A percentile compares a stretch with the other conserved stretches of the same genome.
Evolutionary conservation across 805 yeast species (phyloP).

Genomic region (Henningerozyma blattae): DNA sequence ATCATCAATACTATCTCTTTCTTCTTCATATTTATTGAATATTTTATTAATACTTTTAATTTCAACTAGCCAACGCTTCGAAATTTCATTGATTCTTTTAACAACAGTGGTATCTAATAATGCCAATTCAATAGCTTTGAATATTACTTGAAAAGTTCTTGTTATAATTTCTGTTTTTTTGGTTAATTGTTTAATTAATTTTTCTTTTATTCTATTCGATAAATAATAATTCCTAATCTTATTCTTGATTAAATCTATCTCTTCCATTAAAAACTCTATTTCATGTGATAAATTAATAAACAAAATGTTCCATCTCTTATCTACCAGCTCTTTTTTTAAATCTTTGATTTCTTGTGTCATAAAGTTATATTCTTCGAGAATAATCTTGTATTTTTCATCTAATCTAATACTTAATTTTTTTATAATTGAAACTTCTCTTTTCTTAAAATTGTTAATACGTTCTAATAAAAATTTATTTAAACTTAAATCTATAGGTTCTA

Average conservation of each 20-base stretch:
- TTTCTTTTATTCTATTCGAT: slow-evolving; percentile 10
- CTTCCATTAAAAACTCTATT: slow-evolving; percentile 19
- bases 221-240: slow-evolving; percentile 7
- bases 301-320: slow-evolving; percentile 43
- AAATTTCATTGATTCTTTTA: slow-evolving; percentile 25
- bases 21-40: neutral
- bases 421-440: slow-evolving; percentile 18
- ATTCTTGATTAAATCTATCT: slow-evolving; percentile 9
- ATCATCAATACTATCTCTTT: neutral
- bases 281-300: slow-evolving; percentile 37
- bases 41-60: slow-evolving; percentile 2
- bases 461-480: slow-evolving; percentile 40
- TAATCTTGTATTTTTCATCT: slow-evolving; percentile 26
- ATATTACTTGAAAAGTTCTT: slow-evolving; percentile 28
- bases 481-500: slow-evolving; percentile 40
- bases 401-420: slow-evolving; percentile 21
- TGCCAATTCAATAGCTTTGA: slow-evolving; percentile 31
- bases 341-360: slow-evolving; percentile 30
- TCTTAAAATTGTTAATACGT: slow-evolving; percentile 33
- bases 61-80: slow-evolving; percentile 25
- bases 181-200: slow-evolving; percentile 22
- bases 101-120: slow-evolving; percentile 28
- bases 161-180: slow-evolving; percentile 29
- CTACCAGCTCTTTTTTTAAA: slow-evolving; percentile 36
- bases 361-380: slow-evolving; percentile 30